Base-by-base conservation (phyloP, 2,329 filamentous ascomycete genomes). In the Ceratocystis destructans region DNA sequence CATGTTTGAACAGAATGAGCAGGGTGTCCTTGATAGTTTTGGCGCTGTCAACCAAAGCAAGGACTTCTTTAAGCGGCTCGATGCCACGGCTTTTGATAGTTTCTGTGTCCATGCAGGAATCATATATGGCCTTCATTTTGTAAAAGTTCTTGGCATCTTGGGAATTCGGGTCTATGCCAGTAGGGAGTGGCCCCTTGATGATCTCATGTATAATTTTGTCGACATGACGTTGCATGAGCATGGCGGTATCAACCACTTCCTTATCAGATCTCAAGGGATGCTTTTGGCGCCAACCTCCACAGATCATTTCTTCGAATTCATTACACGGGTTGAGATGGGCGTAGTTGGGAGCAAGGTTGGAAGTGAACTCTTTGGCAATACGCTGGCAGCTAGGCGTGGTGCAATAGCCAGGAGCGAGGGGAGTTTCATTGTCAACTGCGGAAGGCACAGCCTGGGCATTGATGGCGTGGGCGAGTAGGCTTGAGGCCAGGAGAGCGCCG, bases 221-320 rank as follows among this genome's bases (percentile, higher is more conserved):
- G 5, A 82, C 81, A 67, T 80, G 80, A 71, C 87, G 85, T 22
- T 76, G 76, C 82, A 88, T 84, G 68, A 83, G 78, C 1, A 79
- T 83, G 25, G 80, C 80, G 1, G 85, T 82, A 68, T 85, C 86
- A 44, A 80, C 79, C 70, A 80, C 79, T 44, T 82, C 79, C 69
- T 85, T 82, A 71, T 89, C 87, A 2, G 83, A 76, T 2, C 85
- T 81, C 67, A 89, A 79, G 70, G 88, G 85, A 74, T 88, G 82
- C 10, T 77, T 79, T 28, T 82, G 78, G 64, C 80, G 77, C 82
- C 86, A 89, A 10, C 86, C 86, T 65, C 84, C 85, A 70, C 87
- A 89, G 20, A 84, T 83, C 66, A 85, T 80, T 72, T 85, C 78
- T 68, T 88, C 84, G 68, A 90, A 90, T 71, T 88, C 75, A n/a